Base-by-base conservation (phyloP, 2,329 filamentous ascomycete genomes). In the Ophiostoma perfectum region DNA sequence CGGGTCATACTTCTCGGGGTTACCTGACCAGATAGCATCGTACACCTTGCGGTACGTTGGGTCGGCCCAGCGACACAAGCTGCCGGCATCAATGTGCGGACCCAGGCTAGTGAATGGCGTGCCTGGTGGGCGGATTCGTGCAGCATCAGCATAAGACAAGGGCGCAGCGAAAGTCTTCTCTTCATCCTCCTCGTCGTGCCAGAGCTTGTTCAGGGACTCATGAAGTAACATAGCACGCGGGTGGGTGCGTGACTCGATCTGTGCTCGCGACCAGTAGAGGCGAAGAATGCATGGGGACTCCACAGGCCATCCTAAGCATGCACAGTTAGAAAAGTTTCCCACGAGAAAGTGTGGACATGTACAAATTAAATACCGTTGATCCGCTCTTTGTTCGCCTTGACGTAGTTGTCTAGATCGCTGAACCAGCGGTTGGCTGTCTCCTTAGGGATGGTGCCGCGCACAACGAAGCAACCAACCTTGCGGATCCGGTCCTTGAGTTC, bases 11-110 rank as follows among this genome's bases (percentile, higher is more conserved):
- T 72, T 60, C 60, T 78, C 76, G 12, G 78, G 78, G 2, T 71
- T 69, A 1, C 80, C 80, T 0, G 75, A 74, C 69, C 79, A 78
- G 66, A 81, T 77, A 7, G 73, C 66, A 16, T 72, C 68, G 71
- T 81, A 81, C 5, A 75, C 75, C 16, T 75, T 73, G 47, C 77
- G 76, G 67, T 81, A 81, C 2, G 72, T 71, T 0, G 75, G 73
- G 47, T 80, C 78, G 3, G 77, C 78, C 80, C 79, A 81, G 14
- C 80, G 78, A 67, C 75, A 77, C 41, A 81, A 74, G 69, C 77
- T 79, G 27, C 79, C 79, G 1, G 78, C 79, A 70, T 81, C 79
- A 58, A 81, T 80, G 68, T 81, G 80, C 38, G 79, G 79, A 1
- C 80, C 79, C 0, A 81, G 74, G 6, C 79, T 78, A 8, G 76